phyloP scores from a whole-genome alignment of 2,329 filamentous ascomycete species.

The Basipetospora chlamydospora region DNA sequence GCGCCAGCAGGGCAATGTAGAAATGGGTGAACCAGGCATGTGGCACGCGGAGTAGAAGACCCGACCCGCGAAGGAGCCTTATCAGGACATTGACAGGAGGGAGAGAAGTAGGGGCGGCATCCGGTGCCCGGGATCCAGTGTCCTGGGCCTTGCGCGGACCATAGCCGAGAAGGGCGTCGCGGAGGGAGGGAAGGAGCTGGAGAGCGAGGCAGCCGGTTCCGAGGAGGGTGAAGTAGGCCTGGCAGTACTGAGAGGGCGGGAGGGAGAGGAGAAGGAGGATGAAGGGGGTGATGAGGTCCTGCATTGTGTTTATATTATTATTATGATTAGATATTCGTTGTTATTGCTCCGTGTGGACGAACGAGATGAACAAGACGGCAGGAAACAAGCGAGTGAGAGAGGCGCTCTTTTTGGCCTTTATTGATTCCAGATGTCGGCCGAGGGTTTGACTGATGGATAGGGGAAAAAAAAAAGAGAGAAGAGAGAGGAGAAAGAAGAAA shows the following conservation, averaged over 20 bases:
- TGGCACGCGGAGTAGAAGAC: slow-evolving; percentile 46
- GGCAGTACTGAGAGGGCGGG: slow-evolving; percentile 19
- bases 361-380: too few species aligned
- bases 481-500: background rate
- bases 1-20: slow-evolving; percentile 57
- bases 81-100: background rate
- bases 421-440: too few species aligned
- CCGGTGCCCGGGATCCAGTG: slow-evolving; percentile 2
- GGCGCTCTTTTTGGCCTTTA: too few species aligned
- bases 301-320: background rate
- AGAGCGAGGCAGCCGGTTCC: slow-evolving; percentile 25
- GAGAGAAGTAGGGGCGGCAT: too few species aligned
- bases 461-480: background rate
- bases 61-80: slow-evolving; percentile 6
- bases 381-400: too few species aligned
- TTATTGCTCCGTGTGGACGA: too few species aligned
- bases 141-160: slow-evolving; percentile 26
- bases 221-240: slow-evolving; percentile 30
- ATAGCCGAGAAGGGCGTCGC: slow-evolving; percentile 32
- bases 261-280: slow-evolving; percentile 2
- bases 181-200: slow-evolving; percentile 29
- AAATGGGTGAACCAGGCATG: slow-evolving; percentile 86
- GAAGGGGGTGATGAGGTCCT: background rate
- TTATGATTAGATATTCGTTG: background rate
- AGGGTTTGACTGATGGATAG: background rate